Percentiles rank a stretch among this genome's conserved stretches.
Evolutionary conservation across 1,284 basidiomycete species (phyloP).

Genomic region (Bjerkandera adusta): DNA sequence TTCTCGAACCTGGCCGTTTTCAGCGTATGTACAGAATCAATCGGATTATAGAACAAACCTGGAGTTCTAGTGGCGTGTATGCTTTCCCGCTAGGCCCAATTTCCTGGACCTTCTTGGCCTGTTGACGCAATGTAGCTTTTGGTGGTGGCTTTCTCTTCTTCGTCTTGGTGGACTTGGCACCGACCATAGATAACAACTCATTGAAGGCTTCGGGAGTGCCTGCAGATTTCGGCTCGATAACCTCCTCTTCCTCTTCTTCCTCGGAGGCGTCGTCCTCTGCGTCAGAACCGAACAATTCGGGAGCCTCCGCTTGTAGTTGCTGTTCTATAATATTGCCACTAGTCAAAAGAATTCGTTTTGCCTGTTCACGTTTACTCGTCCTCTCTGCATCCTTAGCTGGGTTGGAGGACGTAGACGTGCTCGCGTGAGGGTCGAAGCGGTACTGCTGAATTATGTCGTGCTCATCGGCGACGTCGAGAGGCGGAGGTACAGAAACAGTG

Average conservation of each 20-base stretch:
- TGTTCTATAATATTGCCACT: conserved; percentile 37
- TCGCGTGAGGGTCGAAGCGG: conserved; percentile 37
- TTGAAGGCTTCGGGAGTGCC: conserved; percentile 29
- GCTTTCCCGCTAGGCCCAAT: conserved; percentile 76
- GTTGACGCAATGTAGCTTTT: conserved; percentile 32
- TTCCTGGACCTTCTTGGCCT: conserved; percentile 41
- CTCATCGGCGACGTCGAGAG: no score
- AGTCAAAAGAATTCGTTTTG: conserved; percentile 53
- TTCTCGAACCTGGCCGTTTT: conserved; percentile 53
- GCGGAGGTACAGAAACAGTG: conserved; percentile 2
- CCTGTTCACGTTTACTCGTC: conserved; percentile 38
- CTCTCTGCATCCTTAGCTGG: conserved; percentile 16
- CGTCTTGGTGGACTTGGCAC: conserved; percentile 29
- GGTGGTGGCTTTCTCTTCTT: conserved; percentile 28
- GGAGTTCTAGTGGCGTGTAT: conserved; percentile 84
- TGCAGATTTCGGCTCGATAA: conserved; percentile 23
- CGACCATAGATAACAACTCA: conserved; percentile 46
- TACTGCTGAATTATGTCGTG: conserved; percentile 29
- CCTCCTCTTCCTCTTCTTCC: conserved; percentile 18
- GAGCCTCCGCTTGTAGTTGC: conserved; percentile 3
- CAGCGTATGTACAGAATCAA: conserved; percentile 14
- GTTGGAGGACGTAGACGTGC: conserved; percentile 20
- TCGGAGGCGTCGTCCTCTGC: conserved; percentile 21
- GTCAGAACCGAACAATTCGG: conserved; percentile 14
- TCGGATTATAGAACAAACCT: conserved; percentile 42